Percentiles rank a stretch among this genome's conserved stretches.
These are phyloP conservation scores for Rhynchosporium graminicola DNA, from an alignment of 2,329 filamentous ascomycete genomes.

Conservation along the genomic window DNA sequence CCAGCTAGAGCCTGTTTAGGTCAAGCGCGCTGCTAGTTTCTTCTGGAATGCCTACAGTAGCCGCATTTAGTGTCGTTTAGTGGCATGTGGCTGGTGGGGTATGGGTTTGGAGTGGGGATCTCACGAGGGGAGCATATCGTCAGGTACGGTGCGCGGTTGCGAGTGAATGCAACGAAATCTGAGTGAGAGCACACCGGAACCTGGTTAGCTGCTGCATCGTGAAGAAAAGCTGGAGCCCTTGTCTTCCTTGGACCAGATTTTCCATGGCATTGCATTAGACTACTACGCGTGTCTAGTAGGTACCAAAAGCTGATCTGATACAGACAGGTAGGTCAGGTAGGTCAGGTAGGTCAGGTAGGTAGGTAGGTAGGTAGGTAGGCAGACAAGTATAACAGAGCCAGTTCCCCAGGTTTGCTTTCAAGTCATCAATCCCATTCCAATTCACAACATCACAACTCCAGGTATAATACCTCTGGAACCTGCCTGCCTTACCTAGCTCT, in stretches of 20 bases:
- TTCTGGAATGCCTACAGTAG: conserved; percentile 12
- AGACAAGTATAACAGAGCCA: background rate
- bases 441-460: background rate
- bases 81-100: background rate
- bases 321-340: too few relatives aligned
- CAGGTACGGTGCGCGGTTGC: background rate
- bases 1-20: conserved; percentile 1
- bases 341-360: too few relatives aligned
- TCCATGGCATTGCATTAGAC: background rate
- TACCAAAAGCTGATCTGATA: too few relatives aligned
- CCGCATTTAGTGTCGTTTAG: background rate
- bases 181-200: background rate
- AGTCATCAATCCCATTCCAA: background rate
- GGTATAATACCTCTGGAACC: background rate
- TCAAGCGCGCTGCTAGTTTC: background rate
- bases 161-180: too few relatives aligned
- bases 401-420: background rate
- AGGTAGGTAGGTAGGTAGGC: background rate
- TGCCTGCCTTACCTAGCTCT: too few relatives aligned
- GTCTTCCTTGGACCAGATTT: background rate
- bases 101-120: background rate
- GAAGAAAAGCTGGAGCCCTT: too few relatives aligned
- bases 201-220: background rate
- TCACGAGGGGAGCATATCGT: conserved; percentile 3
- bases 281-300: too few relatives aligned